Conservation (phyloP, 1,284 basidiomycete genomes). For the Calocybe gambosa region DNA sequence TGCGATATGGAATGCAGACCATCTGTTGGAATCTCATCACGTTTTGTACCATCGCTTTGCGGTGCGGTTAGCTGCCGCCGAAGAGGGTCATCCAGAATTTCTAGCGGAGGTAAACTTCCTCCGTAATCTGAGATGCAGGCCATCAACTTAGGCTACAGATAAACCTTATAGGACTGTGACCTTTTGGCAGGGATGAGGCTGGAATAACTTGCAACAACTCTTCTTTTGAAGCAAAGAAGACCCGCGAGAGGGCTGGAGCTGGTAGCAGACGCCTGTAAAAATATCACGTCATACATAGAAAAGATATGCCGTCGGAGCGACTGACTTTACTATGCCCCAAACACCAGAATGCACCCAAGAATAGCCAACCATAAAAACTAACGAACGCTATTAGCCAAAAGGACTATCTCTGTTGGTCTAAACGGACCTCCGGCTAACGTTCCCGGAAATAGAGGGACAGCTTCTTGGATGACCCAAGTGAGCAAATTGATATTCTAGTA, state of each 20-base stretch:
- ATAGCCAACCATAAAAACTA: slow-evolving; percentile 76
- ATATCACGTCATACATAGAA: slow-evolving; percentile 9
- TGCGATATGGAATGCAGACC: slow-evolving; percentile 17
- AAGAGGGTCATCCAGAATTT: slow-evolving; percentile 43
- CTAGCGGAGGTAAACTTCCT: slow-evolving; percentile 43
- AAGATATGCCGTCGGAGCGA: neutral
- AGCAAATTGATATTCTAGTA: slow-evolving; percentile 56
- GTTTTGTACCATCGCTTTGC: slow-evolving; percentile 6
- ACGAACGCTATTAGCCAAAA: neutral
- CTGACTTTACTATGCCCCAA: slow-evolving; percentile 69
- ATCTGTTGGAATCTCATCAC: slow-evolving; percentile 12
- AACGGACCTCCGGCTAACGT: slow-evolving; percentile 66
- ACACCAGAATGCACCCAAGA: slow-evolving; percentile 77
- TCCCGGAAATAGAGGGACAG: slow-evolving; percentile 69
- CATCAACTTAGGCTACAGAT: slow-evolving; percentile 3
- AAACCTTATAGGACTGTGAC: slow-evolving; percentile 27
- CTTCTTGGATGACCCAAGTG: slow-evolving; percentile 57
- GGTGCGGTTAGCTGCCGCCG: slow-evolving; percentile 21
- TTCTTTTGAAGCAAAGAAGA: slow-evolving; percentile 64
- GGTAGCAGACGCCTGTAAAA: slow-evolving; percentile 63
- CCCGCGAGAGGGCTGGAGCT: slow-evolving; percentile 56
- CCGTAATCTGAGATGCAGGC: slow-evolving; percentile 47
- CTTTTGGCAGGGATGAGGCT: slow-evolving; percentile 47
- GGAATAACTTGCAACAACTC: slow-evolving; percentile 60
- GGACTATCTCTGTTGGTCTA: slow-evolving; percentile 1